Base-by-base conservation (phyloP, 164 flowering plant genomes). In the Dillenia suffruticosa region DNA sequence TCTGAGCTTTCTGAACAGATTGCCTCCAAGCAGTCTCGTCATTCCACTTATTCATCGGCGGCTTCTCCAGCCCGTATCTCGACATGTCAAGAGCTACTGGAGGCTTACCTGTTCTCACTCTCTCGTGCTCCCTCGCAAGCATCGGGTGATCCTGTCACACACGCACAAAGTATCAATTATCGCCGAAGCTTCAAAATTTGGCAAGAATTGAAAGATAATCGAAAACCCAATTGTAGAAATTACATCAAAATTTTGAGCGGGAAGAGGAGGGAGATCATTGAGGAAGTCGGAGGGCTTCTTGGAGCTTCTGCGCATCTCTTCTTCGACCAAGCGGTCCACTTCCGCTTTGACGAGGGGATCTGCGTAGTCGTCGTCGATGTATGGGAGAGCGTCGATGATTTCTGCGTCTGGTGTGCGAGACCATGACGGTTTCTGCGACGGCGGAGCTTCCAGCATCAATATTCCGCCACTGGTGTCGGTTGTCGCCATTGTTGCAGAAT, bases 71-170 rank as follows among this genome's bases (percentile, higher is more conserved):
- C 22, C 76, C 77, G 69, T 91, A 89, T 51, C 96, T 75, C 13
- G 93, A 76, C 55, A 78, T 77, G 57, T 91, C 99, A 63, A 94
- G 66, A 10, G 76, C 73, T 19, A 70, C 79, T 8, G 96, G 96
- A 53, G 99, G 97, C 75, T 77, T 94, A 54, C 90, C 93, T 48
- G 92, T 88, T 65, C 90, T 75, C 46, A 94, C 96, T 46, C 99
- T 86, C 63, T 94, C 99, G 73, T 91, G 89, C 72, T 94, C 99
- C 73, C 84, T 79, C 15, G 91, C 95, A 66, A 94, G 86, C 95
- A 94, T 86, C 15, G 99, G 97, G 66, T 92, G 84, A 65, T 86
- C 73, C 99, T 91, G 77, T 44, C 14, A 26, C 45, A 51, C 16
- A 24, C 47, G 5, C 17, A 62, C 19, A 8, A 14, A 9, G 53